A percentile compares a stretch with the other conserved stretches of the same genome.
Conservation (phyloP, 73 alveolate genomes). For the Symbiodinium natans region DNA sequence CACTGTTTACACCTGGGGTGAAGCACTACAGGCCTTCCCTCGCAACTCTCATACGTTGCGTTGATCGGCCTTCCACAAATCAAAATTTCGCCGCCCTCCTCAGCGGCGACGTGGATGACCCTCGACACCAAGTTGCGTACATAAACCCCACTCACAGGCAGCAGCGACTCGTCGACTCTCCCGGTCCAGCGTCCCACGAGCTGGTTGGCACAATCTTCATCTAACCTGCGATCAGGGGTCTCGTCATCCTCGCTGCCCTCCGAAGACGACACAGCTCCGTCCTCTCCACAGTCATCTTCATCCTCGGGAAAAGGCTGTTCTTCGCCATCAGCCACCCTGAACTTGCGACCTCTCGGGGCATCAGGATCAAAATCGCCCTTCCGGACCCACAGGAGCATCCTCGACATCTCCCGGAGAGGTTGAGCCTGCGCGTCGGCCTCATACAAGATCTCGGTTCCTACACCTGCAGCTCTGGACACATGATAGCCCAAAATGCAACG, state of each 20-base stretch:
- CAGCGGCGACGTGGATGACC: not conserved
- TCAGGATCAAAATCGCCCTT: too few relatives aligned
- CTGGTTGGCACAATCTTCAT: not conserved
- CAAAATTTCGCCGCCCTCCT: not conserved
- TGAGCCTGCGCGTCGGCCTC: too few relatives aligned
- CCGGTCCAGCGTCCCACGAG: not conserved
- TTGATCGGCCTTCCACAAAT: not conserved
- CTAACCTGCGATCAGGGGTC: not conserved
- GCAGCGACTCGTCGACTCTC: not conserved
- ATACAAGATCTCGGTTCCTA: too few relatives aligned
- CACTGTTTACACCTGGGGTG: conserved; percentile 5
- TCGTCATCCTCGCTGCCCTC: not conserved
- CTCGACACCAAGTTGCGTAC: not conserved
- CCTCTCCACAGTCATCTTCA: too few relatives aligned
- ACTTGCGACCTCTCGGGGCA: too few relatives aligned
- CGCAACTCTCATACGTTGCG: not conserved
- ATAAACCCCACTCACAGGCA: not conserved
- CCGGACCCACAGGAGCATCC: too few relatives aligned
- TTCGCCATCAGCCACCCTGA: too few relatives aligned
- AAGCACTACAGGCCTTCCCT: not conserved
- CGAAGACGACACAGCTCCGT: not conserved
- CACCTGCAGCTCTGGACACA: too few relatives aligned
- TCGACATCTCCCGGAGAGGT: too few relatives aligned
- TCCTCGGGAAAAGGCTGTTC: too few relatives aligned
- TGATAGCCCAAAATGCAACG: too few relatives aligned